Percentiles rank a stretch among this genome's conserved stretches.
Conservation (phyloP, 306 rosid genomes). For the Sphenostylis stenocarpa region DNA sequence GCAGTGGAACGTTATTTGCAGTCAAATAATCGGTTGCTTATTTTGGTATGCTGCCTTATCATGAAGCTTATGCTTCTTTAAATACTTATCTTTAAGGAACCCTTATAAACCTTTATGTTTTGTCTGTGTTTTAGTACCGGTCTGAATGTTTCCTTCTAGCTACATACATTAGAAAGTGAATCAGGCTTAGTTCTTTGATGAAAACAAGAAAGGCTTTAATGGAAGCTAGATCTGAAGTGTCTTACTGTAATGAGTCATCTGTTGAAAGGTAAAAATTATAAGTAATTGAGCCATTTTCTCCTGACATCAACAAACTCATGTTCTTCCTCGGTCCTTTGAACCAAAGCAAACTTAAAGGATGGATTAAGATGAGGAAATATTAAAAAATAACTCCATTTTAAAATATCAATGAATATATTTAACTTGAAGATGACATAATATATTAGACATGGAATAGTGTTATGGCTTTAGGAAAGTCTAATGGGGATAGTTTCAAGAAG, state of each 20-base stretch:
- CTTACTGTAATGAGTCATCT: not conserved
- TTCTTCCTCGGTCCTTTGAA: not conserved
- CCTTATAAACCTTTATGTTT: not conserved
- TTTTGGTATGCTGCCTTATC: slow-evolving; percentile 58
- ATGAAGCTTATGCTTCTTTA: slow-evolving; percentile 24
- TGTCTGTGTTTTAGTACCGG: not conserved
- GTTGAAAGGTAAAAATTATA: not conserved
- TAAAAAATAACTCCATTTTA: not conserved
- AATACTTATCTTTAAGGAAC: slow-evolving; percentile 7
- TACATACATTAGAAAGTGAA: too few relatives aligned
- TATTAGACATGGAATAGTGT: not conserved
- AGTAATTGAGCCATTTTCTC: not conserved
- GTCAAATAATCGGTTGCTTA: slow-evolving; percentile 70
- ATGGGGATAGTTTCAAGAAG: not conserved
- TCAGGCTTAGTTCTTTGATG: not conserved
- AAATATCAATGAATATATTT: not conserved
- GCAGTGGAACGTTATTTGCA: slow-evolving; percentile 55
- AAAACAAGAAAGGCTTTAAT: slow-evolving; percentile 20
- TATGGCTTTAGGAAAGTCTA: not conserved
- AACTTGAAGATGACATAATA: not conserved
- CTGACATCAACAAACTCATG: not conserved
- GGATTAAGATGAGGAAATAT: not conserved
- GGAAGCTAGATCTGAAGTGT: slow-evolving; percentile 3
- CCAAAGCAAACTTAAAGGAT: not conserved
- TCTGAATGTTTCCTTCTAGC: not conserved